These are phyloP conservation scores for Hymenochaete sp. DNA, from an alignment of 1,284 basidiomycete genomes.

Conservation along the genomic window DNA sequence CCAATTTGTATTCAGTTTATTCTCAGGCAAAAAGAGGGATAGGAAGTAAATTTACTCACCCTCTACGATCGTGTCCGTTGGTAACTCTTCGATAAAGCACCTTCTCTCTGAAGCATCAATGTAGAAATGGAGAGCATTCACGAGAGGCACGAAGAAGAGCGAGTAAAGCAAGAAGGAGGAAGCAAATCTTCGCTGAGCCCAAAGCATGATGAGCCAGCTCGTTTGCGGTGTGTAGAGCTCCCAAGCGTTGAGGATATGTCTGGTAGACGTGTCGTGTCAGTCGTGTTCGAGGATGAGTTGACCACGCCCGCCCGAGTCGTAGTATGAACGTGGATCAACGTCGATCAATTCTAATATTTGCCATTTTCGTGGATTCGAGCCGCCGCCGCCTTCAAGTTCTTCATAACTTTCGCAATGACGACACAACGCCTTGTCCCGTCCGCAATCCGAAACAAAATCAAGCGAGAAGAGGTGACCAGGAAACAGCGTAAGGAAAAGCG, in stretches of 20 bases:
- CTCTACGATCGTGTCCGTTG: conserved; percentile 94
- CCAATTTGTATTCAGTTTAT: conserved; percentile 3
- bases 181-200: neutral
- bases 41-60: conserved; percentile 45
- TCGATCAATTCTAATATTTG: neutral
- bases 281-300: neutral
- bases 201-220: conserved; percentile 1
- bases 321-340: neutral
- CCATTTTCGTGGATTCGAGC: neutral
- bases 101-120: conserved; percentile 85
- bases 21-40: neutral
- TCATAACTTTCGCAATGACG: conserved; percentile 2
- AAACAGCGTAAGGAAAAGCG: conserved; percentile 76
- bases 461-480: conserved; percentile 65
- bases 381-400: neutral
- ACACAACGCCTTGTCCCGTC: conserved; percentile 44
- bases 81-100: conserved; percentile 96
- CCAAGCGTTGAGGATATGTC: neutral
- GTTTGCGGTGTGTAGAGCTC: too few species aligned
- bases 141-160: conserved; percentile 1
- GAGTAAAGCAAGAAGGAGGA: neutral
- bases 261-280: neutral
- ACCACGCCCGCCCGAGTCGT: neutral
- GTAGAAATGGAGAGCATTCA: conserved; percentile 76
- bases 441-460: conserved; percentile 75